Base-by-base conservation (phyloP, 2,329 filamentous ascomycete species). In the Lecanosticta acicola region DNA sequence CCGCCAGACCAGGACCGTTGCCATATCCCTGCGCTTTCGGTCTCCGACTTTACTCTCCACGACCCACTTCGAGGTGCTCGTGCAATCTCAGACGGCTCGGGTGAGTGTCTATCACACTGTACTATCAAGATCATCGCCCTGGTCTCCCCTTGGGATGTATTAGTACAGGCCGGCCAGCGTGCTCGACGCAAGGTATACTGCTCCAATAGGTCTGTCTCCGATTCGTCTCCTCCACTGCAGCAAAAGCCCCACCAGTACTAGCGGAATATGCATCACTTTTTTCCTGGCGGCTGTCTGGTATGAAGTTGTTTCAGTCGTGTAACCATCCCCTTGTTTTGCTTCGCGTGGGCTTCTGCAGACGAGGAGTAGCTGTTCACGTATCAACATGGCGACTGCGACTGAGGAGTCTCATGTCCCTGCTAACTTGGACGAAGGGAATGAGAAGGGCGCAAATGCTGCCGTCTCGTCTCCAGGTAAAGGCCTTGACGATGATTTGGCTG, bases 401-500 rank as follows among this genome's bases (percentile, higher is more conserved):
- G 24, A 29, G 7, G 24, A 29, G 7, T 11, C 5, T 5, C 24
- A 29, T 29, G 24, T 29, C 24, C 5, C 5, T 29, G 24, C 24
- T 29, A 29, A 11, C 24, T 11, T 29, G 5, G 24, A 29, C 24
- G 11, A 29, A 5, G 24, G 11, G 11, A 29, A 29, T 29, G 24
- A 29, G 24, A 29, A 29, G 24, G 24, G 24, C 5, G 24, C 24
- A 29, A 11, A 29, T 5, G 24, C 24, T 11, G 24, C 24, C 24
- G 24, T 29, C 24, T 29, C 24, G 24, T 29, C 24, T 29, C 5
- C 24, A 7, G 7, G 24, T 29, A 29, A 29, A 29, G 26, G 24
- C 11, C 24, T 7, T 5, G 24, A 29, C 16, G 39, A 45, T 11
- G 50, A 45, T n/a, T 38, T 40, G 5, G 24, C 45, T n/a, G 46